These are phyloP conservation scores for Trichosporon coremiiforme DNA, from an alignment of 1,284 basidiomycete species.

Conservation along the genomic window DNA sequence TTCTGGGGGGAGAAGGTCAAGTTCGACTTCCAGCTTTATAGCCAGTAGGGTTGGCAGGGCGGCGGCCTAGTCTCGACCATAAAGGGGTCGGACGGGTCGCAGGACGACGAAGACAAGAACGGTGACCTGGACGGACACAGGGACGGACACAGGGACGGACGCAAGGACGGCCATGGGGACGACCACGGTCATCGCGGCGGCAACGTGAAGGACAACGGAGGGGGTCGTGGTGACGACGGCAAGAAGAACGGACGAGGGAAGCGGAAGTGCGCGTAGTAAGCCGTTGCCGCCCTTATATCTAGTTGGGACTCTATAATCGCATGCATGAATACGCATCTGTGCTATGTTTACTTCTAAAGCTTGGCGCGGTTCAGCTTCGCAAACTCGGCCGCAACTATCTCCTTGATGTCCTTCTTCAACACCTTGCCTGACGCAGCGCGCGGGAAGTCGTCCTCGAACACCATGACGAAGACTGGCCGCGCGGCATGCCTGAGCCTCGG, in stretches of 20 bases:
- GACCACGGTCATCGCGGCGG: not conserved
- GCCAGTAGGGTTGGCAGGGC: constrained; percentile 8
- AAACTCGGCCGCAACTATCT: constrained; percentile 27
- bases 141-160: too few species aligned
- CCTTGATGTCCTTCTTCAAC: constrained; percentile 25
- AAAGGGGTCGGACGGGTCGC: not conserved
- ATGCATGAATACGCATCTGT: not conserved
- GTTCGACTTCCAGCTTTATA: constrained; percentile 47
- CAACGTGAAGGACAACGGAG: not conserved
- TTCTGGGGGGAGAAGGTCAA: constrained; percentile 40
- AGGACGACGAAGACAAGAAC: not conserved
- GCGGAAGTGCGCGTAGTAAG: too few species aligned
- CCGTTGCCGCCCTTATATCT: not conserved
- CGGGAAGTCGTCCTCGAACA: constrained; percentile 23
- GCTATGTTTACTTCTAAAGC: not conserved
- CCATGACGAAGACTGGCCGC: constrained; percentile 20
- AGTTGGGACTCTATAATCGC: constrained; percentile 9
- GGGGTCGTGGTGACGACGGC: not conserved
- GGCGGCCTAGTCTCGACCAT: not conserved
- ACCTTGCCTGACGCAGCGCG: constrained; percentile 28
- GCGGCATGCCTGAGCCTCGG: constrained; percentile 24
- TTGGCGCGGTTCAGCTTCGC: constrained; percentile 18
- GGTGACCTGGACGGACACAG: too few species aligned
- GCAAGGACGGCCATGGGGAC: too few species aligned
- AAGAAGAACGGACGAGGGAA: not conserved